These are phyloP conservation scores for Salmacisia buchloeana DNA, from an alignment of 1,284 basidiomycete genomes.

Conservation along the genomic window DNA sequence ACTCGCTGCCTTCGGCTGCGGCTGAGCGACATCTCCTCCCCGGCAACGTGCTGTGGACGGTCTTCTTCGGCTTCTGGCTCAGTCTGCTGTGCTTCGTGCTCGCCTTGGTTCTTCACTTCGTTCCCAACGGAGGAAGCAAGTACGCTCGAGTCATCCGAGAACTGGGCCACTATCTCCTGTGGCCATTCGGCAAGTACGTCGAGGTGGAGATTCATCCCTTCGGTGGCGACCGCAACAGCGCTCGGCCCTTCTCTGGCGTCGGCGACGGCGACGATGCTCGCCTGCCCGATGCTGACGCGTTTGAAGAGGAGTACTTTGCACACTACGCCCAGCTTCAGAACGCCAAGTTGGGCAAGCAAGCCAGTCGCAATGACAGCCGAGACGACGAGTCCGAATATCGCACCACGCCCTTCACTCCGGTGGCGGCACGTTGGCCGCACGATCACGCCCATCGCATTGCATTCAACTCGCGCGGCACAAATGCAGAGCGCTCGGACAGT, in stretches of 20 bases:
- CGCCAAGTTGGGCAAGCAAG: background rate
- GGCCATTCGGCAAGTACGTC: slow-evolving; percentile 99
- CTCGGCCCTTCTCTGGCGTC: slow-evolving; percentile 2
- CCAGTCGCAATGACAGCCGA: background rate
- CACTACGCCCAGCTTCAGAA: slow-evolving; percentile 5
- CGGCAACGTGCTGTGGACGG: slow-evolving; percentile 83
- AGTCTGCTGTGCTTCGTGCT: slow-evolving; percentile 65
- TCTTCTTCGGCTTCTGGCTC: slow-evolving; percentile 79
- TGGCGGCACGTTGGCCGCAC: slow-evolving; percentile 37
- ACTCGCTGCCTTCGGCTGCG: slow-evolving; percentile 82
- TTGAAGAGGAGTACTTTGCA: slow-evolving; percentile 5
- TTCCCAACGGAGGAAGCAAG: slow-evolving; percentile 70
- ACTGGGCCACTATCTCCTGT: slow-evolving; percentile 88
- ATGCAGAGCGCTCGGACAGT: background rate
- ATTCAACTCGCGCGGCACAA: slow-evolving; percentile 24
- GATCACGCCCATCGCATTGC: slow-evolving; percentile 32
- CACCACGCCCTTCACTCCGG: slow-evolving; percentile 28
- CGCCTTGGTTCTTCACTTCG: slow-evolving; percentile 65
- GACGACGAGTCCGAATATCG: background rate
- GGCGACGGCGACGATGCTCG: slow-evolving; percentile 4
- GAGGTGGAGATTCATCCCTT: slow-evolving; percentile 62
- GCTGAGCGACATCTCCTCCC: slow-evolving; percentile 83
- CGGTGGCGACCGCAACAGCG: slow-evolving; percentile 28
- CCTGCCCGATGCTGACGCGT: slow-evolving; percentile 5
- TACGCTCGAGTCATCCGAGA: slow-evolving; percentile 86